These are phyloP conservation scores for Biscutella laevigata DNA, from an alignment of 441 rosid genomes.

Conservation along the genomic window DNA sequence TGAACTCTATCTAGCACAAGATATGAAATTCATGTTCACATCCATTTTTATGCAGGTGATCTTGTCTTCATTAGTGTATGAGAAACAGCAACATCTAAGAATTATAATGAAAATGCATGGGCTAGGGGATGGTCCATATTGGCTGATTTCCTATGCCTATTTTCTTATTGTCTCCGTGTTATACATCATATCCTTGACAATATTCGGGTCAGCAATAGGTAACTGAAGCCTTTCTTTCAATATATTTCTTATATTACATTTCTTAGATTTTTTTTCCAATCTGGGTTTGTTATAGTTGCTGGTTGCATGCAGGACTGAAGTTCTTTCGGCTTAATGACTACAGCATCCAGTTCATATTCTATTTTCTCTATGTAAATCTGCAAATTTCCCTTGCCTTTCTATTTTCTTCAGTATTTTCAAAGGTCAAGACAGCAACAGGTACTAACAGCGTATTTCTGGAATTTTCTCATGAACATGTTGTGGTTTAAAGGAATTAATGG, in stretches of 20 bases:
- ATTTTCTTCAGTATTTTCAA: conserved; percentile 55
- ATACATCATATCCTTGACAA: conserved; percentile 64
- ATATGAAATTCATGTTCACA: conserved; percentile 1
- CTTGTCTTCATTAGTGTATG: conserved; percentile 71
- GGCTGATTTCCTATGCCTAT: conserved; percentile 82
- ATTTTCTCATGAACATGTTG: conserved; percentile 1
- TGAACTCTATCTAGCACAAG: background rate
- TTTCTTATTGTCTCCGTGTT: conserved; percentile 57
- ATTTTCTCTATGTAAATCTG: conserved; percentile 67
- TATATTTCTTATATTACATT: background rate
- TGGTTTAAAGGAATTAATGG: background rate
- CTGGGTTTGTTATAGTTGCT: background rate
- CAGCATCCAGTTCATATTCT: conserved; percentile 67
- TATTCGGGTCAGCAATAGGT: conserved; percentile 61
- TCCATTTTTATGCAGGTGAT: conserved; percentile 46
- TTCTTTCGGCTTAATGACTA: conserved; percentile 76
- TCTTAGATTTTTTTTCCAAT: background rate
- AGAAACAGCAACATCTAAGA: conserved; percentile 73
- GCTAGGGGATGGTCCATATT: conserved; percentile 93
- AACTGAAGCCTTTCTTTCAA: background rate
- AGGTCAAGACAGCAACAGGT: conserved; percentile 87
- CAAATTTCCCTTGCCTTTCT: conserved; percentile 81
- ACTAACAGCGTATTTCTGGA: background rate
- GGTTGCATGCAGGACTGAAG: conserved; percentile 42
- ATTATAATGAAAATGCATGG: conserved; percentile 99